Evolutionary conservation across 1,139 yeast species (phyloP), one percentile per base, ranked within the genome.

Genomic region (Kluyveromyces marxianus): DNA sequence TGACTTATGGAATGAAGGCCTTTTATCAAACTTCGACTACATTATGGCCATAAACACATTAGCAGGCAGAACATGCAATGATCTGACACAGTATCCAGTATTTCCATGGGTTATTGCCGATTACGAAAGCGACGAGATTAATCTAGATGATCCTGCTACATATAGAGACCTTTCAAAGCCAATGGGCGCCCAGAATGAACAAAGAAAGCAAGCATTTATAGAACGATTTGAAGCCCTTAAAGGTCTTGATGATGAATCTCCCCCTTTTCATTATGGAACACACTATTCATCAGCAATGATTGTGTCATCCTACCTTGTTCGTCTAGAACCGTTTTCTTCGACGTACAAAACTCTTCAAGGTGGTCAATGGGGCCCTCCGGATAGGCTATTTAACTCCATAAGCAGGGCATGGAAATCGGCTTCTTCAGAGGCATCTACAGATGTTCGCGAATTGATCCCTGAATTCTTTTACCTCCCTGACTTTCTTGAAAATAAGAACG

Each of bases 201-300:
- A 68, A 2, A 70, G 96, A 48, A 85, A 81, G 1, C 53, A 59
- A 0, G 79, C 79, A 55, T 87, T 87, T 55, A 66, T 68, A 43
- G 92, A 85, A 47, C 66, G 96, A 44, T 87, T 71, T 54, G 81
- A 81, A 34, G 89, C 94, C 0, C 61, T 83, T 42, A 72, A 69
- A 33, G 76, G 82, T 50, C 66, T 86, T 8, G 67, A 66, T 1
- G 81, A 79, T 46, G 70, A 73, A 31, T 57, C 60, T 26, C 61
- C 89, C 0, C 84, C 96, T 0, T 87, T 87, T 63, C 95, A 87
- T 62, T 87, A 87, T 58, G 96, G 96, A 2, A 87, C 96, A 0
- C 96, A 87, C 62, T 87, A 87, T 60, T 86, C 95, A 0, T 85
- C 95, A 0, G 95, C 96, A 0, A 87, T 87, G 96, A 86, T 87